Percentiles rank a stretch among this genome's conserved stretches.
phyloP scores from a whole-genome alignment of 78 protist species.

The Diacronema lutheri region DNA sequence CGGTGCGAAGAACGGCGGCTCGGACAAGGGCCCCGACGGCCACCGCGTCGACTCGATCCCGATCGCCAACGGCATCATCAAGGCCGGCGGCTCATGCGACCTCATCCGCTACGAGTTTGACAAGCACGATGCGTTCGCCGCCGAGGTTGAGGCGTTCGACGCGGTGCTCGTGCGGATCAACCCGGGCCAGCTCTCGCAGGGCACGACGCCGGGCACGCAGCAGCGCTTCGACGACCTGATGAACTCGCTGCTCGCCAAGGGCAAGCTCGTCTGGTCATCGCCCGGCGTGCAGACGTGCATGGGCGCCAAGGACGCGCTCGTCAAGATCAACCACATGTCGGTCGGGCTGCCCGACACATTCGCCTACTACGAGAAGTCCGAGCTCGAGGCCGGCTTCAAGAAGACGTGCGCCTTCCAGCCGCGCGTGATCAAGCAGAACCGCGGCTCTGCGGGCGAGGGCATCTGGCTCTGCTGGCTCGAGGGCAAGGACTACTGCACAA shows the following conservation, averaged over 20 bases:
- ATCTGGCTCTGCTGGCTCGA: too few species aligned
- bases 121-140: background rate
- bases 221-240: background rate
- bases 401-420: too few species aligned
- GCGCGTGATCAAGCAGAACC: too few species aligned
- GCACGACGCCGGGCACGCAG: background rate
- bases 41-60: conserved; percentile 11
- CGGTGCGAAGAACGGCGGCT: background rate
- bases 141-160: background rate
- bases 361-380: too few species aligned
- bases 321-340: too few species aligned
- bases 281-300: background rate
- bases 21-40: background rate
- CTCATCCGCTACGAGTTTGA: background rate
- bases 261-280: background rate
- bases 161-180: background rate
- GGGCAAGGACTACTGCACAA: too few species aligned
- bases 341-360: too few species aligned
- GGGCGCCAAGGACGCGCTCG: too few species aligned
- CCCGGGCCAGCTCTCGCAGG: background rate
- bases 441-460: too few species aligned
- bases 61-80: conserved; percentile 15
- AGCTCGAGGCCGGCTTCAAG: too few species aligned
- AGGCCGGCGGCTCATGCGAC: background rate
- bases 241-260: background rate